Base-by-base conservation (phyloP, 495 filamentous ascomycete species). In the Hypoxylon lienhwacheense region DNA sequence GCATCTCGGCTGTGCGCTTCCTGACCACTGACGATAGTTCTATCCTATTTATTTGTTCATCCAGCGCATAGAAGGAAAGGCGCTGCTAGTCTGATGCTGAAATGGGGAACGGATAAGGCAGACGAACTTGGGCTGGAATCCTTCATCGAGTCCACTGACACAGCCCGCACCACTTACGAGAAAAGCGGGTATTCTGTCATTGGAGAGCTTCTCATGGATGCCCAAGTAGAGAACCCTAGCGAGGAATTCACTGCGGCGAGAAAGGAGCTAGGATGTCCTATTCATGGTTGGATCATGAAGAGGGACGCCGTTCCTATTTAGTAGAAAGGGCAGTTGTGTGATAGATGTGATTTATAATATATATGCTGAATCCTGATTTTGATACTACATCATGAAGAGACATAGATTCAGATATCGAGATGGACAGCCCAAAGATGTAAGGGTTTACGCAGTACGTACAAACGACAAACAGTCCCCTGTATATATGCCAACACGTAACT, bases 131-230 rank as follows among this genome's bases (percentile, higher is more conserved):
- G 66, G 16, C 40, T 75, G 10, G 65, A 69, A 34, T 61, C 68
- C 14, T 68, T 72, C 21, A 65, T 75, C 3, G 71, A 75, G 57
- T 59, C 70, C 25, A 71, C 70, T 7, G 68, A 66, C 21, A 54
- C 54, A 12, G 73, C 68, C 10, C 66, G 67, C 17, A 43, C 48
- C 3, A 45, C 64, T n/a, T 75, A 75, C 34, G 62, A 70, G 49
- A 54, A 58, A 24, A 40, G 63, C 40, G 72, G 70, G 14, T 75
- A 66, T 31, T 40, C 44, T 16, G 44, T 56, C 14, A 32, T 56
- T 11, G 44, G 25, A 14, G 53, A 56, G 0, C 43, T 56, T 7
- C 29, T 43, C n/a, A 39, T 56, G 11, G 53, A 56, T 26, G 53
- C 53, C 4, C 24, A 35, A 10, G 22, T 32, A 25, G 53, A 56